Evolutionary conservation across 352 stramenopile species (phyloP).

Genomic region (Plasmopara viticola): DNA sequence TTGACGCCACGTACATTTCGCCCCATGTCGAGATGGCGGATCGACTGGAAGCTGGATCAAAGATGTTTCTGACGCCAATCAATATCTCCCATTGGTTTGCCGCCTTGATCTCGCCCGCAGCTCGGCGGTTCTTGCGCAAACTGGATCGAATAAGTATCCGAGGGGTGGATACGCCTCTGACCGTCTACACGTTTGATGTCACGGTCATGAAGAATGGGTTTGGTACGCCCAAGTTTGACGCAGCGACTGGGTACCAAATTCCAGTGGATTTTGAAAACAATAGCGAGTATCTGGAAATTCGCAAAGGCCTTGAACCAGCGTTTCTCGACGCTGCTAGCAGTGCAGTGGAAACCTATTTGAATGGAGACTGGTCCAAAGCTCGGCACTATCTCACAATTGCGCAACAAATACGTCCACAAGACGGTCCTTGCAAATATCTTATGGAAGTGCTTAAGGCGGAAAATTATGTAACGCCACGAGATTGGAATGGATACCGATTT

Average conservation of each 20-base stretch:
- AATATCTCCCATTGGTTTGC: conserved; percentile 84
- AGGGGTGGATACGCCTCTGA: conserved; percentile 73
- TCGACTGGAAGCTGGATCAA: conserved; percentile 91
- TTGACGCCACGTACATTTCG: conserved; percentile 97
- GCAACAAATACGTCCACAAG: conserved; percentile 66
- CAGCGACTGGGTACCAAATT: conserved; percentile 47
- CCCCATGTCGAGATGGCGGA: conserved; percentile 93
- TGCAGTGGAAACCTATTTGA: conserved; percentile 71
- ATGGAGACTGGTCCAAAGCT: conserved; percentile 66
- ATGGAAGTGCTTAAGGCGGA: conserved; percentile 86
- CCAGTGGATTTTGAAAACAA: conserved; percentile 80
- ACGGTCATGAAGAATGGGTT: conserved; percentile 76
- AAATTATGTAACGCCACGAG: conserved; percentile 78
- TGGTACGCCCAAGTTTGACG: conserved; percentile 61
- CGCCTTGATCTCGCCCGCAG: conserved; percentile 52
- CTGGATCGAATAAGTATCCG: conserved; percentile 85
- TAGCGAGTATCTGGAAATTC: conserved; percentile 78
- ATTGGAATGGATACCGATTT: conserved; percentile 90
- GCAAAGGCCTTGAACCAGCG: conserved; percentile 67
- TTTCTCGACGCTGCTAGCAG: conserved; percentile 66
- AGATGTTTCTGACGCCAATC: conserved; percentile 85
- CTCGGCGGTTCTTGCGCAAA: conserved; percentile 72
- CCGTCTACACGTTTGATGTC: conserved; percentile 85
- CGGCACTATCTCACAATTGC: conserved; percentile 67
- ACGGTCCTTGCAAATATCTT: conserved; percentile 88